Evolutionary conservation across 2,329 filamentous ascomycete species (phyloP), one percentile per base, ranked within the genome.

Genomic region (Diaporthe amygdali): DNA sequence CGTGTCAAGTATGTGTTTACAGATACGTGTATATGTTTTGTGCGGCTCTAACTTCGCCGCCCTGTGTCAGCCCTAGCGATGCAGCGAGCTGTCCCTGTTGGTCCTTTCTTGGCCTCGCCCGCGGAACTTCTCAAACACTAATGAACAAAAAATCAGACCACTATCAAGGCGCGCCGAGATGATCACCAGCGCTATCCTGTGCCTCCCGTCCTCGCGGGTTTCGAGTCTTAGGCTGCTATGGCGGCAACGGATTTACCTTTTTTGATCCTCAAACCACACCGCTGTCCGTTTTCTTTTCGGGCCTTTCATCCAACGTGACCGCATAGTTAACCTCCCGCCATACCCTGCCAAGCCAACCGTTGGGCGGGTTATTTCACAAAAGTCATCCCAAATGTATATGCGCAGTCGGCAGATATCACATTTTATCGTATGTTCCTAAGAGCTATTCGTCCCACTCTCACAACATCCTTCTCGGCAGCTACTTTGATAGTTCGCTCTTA

Each of bases 61-160:
- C 55, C 22, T 41, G 34, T 15, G 15, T 32, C 41, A 25, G 14
- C 27, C 59, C 41, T 17, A 30, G 20, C 6, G 12, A 27, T 12
- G 30, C 59, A 49, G 32, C 59, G 25, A 49, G 59, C 59, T 64
- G 44, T 20, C 44, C 59, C 59, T 64, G 59, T 30, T 64, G 59
- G 59, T 64, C 59, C 41, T 49, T 47, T 46, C 59, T 63, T 63
- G 59, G 41, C 52, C 52, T 39, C 44, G 30, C 54, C 17, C 54
- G 34, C 54, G 54, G 64, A 34, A 59, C 56, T 54, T 51, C 69
- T 72, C 67, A 75, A 73, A 75, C 74, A 74, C 32, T 66, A 22
- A 74, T 75, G 72, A 74, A 68, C 59, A 67, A 70, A 70, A 66
- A 74, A 74, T 75, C 74, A 75, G 74, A 22, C 74, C 74, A 75